phyloP scores from a whole-genome alignment of 2,329 filamentous ascomycete genomes.

The Akanthomyces dipterigenus region DNA sequence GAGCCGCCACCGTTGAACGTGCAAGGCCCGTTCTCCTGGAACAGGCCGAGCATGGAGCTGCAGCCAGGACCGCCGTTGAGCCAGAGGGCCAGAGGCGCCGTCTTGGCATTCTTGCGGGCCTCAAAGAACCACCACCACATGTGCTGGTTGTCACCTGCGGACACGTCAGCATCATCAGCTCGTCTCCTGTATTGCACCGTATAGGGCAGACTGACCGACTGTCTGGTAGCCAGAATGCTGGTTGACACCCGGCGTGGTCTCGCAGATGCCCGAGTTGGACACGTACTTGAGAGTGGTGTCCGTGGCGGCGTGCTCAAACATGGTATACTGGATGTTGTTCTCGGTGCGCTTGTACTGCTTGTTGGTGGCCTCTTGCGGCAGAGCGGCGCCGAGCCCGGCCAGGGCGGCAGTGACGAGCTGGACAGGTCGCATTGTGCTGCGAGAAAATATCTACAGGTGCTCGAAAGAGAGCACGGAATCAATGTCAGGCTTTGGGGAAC shows the following conservation, averaged over 20 bases:
- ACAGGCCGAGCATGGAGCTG: slow-evolving; percentile 33
- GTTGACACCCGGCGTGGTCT: slow-evolving; percentile 12
- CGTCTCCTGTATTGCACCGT: neutral
- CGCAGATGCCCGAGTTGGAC: slow-evolving; percentile 33
- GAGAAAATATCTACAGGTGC: too few relatives aligned
- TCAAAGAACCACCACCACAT: slow-evolving; percentile 40
- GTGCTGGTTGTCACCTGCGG: slow-evolving; percentile 23
- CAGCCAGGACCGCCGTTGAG: slow-evolving; percentile 35
- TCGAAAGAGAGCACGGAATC: too few relatives aligned
- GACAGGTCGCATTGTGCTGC: neutral
- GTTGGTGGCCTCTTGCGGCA: slow-evolving; percentile 9
- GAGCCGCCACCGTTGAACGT: slow-evolving; percentile 30
- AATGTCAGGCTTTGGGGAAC: too few relatives aligned
- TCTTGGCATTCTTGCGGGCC: slow-evolving; percentile 19
- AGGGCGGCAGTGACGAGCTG: slow-evolving; percentile 8
- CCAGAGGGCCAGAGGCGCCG: slow-evolving; percentile 31
- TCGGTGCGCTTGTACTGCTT: slow-evolving; percentile 14
- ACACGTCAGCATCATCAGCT: neutral
- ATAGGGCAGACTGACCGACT: slow-evolving; percentile 32
- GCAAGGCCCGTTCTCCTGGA: slow-evolving; percentile 39
- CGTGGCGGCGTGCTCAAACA: slow-evolving; percentile 42
- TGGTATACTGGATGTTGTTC: slow-evolving; percentile 28
- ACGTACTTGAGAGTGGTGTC: slow-evolving; percentile 39
- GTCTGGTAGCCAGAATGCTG: slow-evolving; percentile 13
- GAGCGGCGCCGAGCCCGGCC: neutral